These are phyloP conservation scores for Apiospora rasikravindrae DNA, from an alignment of 2,329 filamentous ascomycete species.

Conservation along the genomic window DNA sequence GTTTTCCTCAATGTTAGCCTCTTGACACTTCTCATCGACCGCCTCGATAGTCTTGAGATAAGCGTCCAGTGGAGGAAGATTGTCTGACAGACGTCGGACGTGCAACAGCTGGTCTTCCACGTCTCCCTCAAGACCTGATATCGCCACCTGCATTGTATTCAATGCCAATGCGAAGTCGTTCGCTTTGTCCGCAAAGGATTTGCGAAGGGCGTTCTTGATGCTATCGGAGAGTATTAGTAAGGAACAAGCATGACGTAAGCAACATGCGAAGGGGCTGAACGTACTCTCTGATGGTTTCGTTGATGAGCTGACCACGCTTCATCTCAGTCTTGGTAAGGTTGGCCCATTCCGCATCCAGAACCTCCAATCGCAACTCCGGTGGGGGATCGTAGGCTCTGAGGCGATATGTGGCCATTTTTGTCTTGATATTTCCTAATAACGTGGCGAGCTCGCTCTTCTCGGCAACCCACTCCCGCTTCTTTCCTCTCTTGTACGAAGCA, in stretches of 20 bases:
- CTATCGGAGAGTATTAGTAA: constrained; percentile 45
- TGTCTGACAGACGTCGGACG: constrained; percentile 83
- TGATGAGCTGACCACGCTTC: constrained; percentile 88
- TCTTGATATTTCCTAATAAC: constrained; percentile 96
- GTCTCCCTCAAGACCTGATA: constrained; percentile 96
- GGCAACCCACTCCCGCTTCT: constrained; percentile 94
- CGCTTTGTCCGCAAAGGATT: constrained; percentile 94
- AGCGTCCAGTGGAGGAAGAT: constrained; percentile 84
- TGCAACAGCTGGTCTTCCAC: constrained; percentile 93
- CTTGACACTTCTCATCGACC: constrained; percentile 86
- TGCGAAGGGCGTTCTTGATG: constrained; percentile 94
- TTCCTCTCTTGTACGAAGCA: constrained; percentile 84
- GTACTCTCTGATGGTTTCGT: constrained; percentile 95
- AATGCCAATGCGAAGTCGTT: constrained; percentile 97
- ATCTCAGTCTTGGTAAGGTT: constrained; percentile 83
- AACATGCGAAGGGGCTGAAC: constrained; percentile 34
- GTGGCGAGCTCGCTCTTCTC: constrained; percentile 97
- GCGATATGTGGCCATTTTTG: constrained; percentile 93
- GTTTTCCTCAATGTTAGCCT: constrained; percentile 99
- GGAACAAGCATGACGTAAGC: background rate
- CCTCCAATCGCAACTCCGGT: constrained; percentile 78
- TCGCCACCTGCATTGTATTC: constrained; percentile 91
- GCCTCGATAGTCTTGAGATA: constrained; percentile 88
- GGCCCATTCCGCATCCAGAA: constrained; percentile 83
- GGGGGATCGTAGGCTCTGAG: constrained; percentile 91